These are phyloP conservation scores for Fomitopsis pulvina DNA, from an alignment of 768 basidiomycete genomes.

Conservation along the genomic window DNA sequence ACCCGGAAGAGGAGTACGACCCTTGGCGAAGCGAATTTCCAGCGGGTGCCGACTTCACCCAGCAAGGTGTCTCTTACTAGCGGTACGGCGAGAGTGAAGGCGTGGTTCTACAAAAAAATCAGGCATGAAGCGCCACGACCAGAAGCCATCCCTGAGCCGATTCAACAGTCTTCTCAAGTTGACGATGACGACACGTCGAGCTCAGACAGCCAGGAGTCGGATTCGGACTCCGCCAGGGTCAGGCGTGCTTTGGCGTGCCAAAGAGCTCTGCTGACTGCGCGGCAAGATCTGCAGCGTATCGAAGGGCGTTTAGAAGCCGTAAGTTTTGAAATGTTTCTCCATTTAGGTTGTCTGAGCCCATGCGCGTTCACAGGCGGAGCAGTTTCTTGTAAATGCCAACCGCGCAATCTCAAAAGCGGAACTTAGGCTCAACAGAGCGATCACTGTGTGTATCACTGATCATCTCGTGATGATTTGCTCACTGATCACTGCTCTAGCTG, in stretches of 20 bases:
- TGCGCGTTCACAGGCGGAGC: constrained; percentile 37
- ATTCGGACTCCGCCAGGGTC: not conserved
- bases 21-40: constrained; percentile 7
- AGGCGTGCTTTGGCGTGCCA: constrained; percentile 3
- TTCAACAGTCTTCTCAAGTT: constrained; percentile 4
- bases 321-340: constrained; percentile 15
- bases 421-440: constrained; percentile 45
- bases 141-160: constrained; percentile 32
- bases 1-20: constrained; percentile 13
- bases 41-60: constrained; percentile 6
- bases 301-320: constrained; percentile 49
- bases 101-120: constrained; percentile 61
- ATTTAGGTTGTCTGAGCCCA: not conserved
- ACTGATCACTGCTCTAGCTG: constrained; percentile 2
- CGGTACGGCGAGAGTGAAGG: constrained; percentile 46
- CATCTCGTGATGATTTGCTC: not conserved
- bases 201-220: not conserved
- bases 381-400: constrained; percentile 46
- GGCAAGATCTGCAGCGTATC: constrained; percentile 51
- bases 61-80: constrained; percentile 19
- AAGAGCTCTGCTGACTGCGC: constrained; percentile 41
- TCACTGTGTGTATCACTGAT: constrained; percentile 37
- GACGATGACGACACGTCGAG: not conserved
- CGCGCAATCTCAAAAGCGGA: constrained; percentile 54
- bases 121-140: constrained; percentile 30